These are phyloP conservation scores for Kuraishia hungarica DNA, from an alignment of 805 yeast species.

Conservation along the genomic window DNA sequence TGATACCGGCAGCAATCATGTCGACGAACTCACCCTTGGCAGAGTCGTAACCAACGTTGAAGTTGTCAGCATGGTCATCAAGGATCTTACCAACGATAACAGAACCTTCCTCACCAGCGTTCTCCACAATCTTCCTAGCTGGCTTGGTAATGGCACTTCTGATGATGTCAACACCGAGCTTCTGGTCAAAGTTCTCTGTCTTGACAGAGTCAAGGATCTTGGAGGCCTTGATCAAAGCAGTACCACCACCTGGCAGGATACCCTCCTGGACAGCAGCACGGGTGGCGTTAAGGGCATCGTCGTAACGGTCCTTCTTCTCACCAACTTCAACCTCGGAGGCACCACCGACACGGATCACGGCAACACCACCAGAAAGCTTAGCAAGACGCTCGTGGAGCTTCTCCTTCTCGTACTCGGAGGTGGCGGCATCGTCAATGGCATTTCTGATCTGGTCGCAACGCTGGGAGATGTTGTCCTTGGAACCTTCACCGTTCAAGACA, in stretches of 20 bases:
- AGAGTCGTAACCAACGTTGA: constrained; percentile 87
- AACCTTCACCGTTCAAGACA: constrained; percentile 85
- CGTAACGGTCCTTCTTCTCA: constrained; percentile 98
- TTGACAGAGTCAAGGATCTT: constrained; percentile 60
- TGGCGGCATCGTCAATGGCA: constrained; percentile 63
- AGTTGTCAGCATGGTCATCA: constrained; percentile 54
- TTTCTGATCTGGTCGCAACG: constrained; percentile 93
- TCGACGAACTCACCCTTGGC: constrained; percentile 90
- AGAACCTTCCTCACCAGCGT: constrained; percentile 97
- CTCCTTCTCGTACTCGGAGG: constrained; percentile 90
- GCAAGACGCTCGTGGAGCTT: constrained; percentile 96
- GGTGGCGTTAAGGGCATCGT: constrained; percentile 96
- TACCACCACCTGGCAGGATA: constrained; percentile 98
- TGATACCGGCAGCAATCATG: constrained; percentile 94
- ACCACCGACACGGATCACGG: constrained; percentile 96
- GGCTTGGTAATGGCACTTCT: constrained; percentile 90
- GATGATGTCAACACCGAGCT: constrained; percentile 91
- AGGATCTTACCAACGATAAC: constrained; percentile 88
- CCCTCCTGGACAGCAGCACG: constrained; percentile 99
- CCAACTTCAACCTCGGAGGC: constrained; percentile 96
- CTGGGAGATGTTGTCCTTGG: constrained; percentile 67
- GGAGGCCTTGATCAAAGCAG: constrained; percentile 92
- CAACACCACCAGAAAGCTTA: constrained; percentile 96
- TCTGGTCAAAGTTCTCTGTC: constrained; percentile 89
- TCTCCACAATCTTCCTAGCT: constrained; percentile 90